Percentiles rank a stretch among this genome's conserved stretches.
Evolutionary conservation across 257 asterid genomes (phyloP).

Genomic region (Linaria vulgaris): DNA sequence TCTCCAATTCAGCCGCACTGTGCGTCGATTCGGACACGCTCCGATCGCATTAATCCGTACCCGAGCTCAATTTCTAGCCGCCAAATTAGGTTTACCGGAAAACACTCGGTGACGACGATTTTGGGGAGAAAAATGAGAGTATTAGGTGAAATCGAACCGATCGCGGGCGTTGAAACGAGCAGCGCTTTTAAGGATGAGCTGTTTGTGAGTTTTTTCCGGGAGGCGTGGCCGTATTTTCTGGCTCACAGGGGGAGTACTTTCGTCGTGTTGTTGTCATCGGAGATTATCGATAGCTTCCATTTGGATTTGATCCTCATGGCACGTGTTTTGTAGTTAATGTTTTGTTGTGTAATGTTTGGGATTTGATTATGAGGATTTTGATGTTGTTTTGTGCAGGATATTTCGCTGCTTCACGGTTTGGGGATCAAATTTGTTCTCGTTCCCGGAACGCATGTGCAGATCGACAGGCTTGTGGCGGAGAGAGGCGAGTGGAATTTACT

Average conservation of each 20-base stretch:
- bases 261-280: slow-evolving; percentile 81
- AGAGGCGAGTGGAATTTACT: slow-evolving; percentile 47
- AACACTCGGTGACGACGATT: slow-evolving; percentile 20
- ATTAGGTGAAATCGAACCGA: slow-evolving; percentile 39
- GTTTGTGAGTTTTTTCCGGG: slow-evolving; percentile 80
- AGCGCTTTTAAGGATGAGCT: slow-evolving; percentile 59
- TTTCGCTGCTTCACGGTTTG: slow-evolving; percentile 86
- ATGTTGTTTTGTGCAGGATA: slow-evolving; percentile 56
- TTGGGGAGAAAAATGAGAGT: slow-evolving; percentile 33
- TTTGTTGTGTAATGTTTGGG: neutral
- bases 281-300: slow-evolving; percentile 70
- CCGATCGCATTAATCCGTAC: slow-evolving; percentile 7
- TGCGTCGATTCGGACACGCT: slow-evolving; percentile 35
- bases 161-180: slow-evolving; percentile 39
- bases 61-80: slow-evolving; percentile 24
- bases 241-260: slow-evolving; percentile 96
- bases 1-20: slow-evolving; percentile 25
- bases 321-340: slow-evolving; percentile 30
- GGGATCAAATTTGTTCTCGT: slow-evolving; percentile 97
- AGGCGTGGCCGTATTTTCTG: slow-evolving; percentile 85
- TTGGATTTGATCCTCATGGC: slow-evolving; percentile 82
- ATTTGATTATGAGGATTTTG: neutral
- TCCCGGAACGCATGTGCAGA: slow-evolving; percentile 93
- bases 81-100: slow-evolving; percentile 22
- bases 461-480: slow-evolving; percentile 72